Evolutionary conservation across 2,329 filamentous ascomycete species (phyloP), one percentile per base, ranked within the genome.

Genomic region (Knufia petricola): DNA sequence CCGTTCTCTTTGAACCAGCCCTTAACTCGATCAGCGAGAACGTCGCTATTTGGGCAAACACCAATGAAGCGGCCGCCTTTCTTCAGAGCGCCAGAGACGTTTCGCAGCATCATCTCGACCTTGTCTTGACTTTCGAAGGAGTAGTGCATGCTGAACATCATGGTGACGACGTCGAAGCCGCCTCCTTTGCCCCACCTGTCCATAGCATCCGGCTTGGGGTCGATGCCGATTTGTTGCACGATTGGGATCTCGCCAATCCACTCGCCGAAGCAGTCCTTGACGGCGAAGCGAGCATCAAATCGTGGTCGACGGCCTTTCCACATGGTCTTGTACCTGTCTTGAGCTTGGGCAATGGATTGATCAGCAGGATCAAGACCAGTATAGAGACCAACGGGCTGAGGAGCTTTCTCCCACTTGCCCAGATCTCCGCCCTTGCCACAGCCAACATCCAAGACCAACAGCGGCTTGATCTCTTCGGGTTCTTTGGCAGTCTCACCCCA

Each of bases 91-190:
- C 88, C 85, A 0, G 92, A 84, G 2, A 98, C 90, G 61, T 98
- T 98, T 60, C 82, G 79, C 49, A 98, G 75, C 92, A 98, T 96
- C 54, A 80, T 85, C 38, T 87, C 80, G 1, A 90, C 87, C 66
- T 95, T 94, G 41, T 80, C 78, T 65, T 98, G 90, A 46, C 75
- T 87, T 70, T 96, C 92, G 59, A 96, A 98, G 4, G 92, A 89
- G 65, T 98, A 98, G 69, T 98, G 92, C 81, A 98, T 92, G 61
- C 88, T 94, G 66, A 98, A 98, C 92, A 98, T 98, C 79, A 95
- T 95, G 62, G 84, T 88, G 54, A 98, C 90, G 36, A 96, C 85
- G 63, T 98, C 92, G 59, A 96, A 98, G 3, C 90, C 89, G 48
- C 84, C 84, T 8, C 45, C 39, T 46, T 79, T 79, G 52, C 78